Percentiles rank a stretch among this genome's conserved stretches.
phyloP scores from a whole-genome alignment of 176 grass and related monocot species.

The Oryza brachyantha region DNA sequence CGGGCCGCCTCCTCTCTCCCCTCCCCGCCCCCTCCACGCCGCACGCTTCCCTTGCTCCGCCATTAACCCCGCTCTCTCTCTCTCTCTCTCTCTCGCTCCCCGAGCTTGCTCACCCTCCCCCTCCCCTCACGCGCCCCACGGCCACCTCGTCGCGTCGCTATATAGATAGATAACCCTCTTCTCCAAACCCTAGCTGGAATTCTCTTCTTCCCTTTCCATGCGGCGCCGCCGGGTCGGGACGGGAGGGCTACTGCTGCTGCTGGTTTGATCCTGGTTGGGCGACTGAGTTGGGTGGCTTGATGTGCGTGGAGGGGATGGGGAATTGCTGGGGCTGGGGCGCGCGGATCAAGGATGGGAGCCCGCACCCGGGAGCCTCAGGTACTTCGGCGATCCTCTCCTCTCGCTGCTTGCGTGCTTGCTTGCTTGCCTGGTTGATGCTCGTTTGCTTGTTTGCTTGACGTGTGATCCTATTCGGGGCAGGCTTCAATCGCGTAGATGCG shows the following conservation, averaged over 20 bases:
- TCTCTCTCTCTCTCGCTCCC: no score
- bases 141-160: constrained; percentile 2
- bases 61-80: no score
- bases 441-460: not conserved
- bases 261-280: constrained; percentile 1
- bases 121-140: constrained; percentile 28
- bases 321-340: constrained; percentile 72
- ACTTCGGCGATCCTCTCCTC: constrained; percentile 9
- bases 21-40: not conserved
- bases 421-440: not conserved
- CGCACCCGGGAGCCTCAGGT: constrained; percentile 52
- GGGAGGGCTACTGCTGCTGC: not conserved
- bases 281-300: not conserved
- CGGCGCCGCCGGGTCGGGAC: not conserved
- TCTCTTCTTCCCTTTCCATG: not conserved
- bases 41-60: constrained; percentile 43
- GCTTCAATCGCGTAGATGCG: not conserved
- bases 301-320: constrained; percentile 50
- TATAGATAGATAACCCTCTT: not conserved
- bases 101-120: not conserved
- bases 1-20: not conserved
- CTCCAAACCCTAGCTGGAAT: constrained; percentile 33
- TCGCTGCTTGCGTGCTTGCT: not conserved
- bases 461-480: not conserved
- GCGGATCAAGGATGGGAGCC: constrained; percentile 70